Evolutionary conservation across 2,329 filamentous ascomycete species (phyloP).

Genomic region (Aspergillus fructus): DNA sequence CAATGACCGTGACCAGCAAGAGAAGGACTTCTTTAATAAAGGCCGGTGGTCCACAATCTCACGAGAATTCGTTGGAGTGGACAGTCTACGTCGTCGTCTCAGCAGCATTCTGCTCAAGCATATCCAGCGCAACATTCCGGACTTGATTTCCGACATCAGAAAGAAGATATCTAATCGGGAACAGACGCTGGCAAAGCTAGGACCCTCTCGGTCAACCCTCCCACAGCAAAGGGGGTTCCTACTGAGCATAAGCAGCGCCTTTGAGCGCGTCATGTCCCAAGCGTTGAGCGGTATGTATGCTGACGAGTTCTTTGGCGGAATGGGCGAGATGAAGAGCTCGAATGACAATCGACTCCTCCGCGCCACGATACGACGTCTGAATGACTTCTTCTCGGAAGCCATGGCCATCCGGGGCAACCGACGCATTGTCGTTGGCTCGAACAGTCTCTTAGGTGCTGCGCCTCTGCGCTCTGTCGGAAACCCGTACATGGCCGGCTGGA

Average conservation of each 20-base stretch:
- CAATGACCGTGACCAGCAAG: slow-evolving; percentile 30
- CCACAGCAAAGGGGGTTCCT: slow-evolving; percentile 28
- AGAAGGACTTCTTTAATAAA: slow-evolving; percentile 35
- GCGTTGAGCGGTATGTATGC: slow-evolving; percentile 44
- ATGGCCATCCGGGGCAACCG: slow-evolving; percentile 22
- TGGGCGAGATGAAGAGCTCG: slow-evolving; percentile 1
- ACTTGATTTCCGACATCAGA: slow-evolving; percentile 39
- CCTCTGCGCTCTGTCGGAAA: not conserved
- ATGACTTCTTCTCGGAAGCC: slow-evolving; percentile 27
- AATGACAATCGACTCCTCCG: slow-evolving; percentile 22
- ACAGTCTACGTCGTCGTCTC: slow-evolving; percentile 38
- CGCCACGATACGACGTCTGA: slow-evolving; percentile 25
- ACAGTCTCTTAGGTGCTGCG: too few species aligned
- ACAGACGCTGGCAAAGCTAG: slow-evolving; percentile 24
- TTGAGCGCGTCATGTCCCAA: too few species aligned
- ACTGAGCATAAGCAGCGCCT: slow-evolving; percentile 34
- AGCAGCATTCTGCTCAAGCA: slow-evolving; percentile 36
- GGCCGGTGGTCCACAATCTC: slow-evolving; percentile 28
- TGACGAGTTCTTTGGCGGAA: slow-evolving; percentile 41
- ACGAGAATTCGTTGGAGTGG: slow-evolving; percentile 31
- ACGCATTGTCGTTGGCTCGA: slow-evolving; percentile 4
- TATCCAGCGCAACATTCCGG: slow-evolving; percentile 31
- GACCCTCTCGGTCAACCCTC: slow-evolving; percentile 22
- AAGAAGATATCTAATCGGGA: slow-evolving; percentile 31
- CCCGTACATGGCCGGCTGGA: slow-evolving; percentile 19